Evolutionary conservation across 768 basidiomycete genomes (phyloP).

Genomic region (Kwoniella newhampshirensis): DNA sequence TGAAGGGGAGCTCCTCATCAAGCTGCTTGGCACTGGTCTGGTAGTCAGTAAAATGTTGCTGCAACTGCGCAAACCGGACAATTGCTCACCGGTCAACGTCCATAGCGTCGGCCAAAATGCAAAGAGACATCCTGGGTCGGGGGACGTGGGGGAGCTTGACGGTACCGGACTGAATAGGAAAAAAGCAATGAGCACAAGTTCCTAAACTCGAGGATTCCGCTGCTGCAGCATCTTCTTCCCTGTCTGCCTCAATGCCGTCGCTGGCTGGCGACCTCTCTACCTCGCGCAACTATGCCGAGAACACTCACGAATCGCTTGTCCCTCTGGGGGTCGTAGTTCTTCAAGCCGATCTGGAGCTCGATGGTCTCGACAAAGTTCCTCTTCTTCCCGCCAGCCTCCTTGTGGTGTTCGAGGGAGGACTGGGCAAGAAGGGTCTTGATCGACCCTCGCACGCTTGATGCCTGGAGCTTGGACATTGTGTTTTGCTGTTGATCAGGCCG

Average conservation of each 20-base stretch:
- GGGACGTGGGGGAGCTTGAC: constrained; percentile 89
- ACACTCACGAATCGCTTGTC: constrained; percentile 96
- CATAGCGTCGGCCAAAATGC: constrained; percentile 98
- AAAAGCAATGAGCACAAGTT: too few species aligned
- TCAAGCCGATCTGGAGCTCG: constrained; percentile 55
- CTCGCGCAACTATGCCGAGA: too few species aligned
- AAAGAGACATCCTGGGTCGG: constrained; percentile 97
- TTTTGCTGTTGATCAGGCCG: constrained; percentile 16
- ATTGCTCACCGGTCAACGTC: constrained; percentile 78
- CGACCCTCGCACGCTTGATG: constrained; percentile 99
- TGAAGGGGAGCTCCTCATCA: constrained; percentile 64
- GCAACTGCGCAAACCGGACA: not conserved
- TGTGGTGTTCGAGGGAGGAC: constrained; percentile 72
- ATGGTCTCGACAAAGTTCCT: constrained; percentile 56
- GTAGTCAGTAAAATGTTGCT: not conserved
- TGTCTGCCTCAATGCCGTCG: not conserved
- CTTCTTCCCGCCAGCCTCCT: constrained; percentile 54
- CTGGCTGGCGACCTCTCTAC: too few species aligned
- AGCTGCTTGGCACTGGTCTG: constrained; percentile 46
- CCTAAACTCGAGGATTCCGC: too few species aligned
- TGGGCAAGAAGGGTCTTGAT: constrained; percentile 85
- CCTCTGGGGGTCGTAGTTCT: constrained; percentile 78
- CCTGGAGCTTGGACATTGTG: constrained; percentile 74
- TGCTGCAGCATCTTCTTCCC: not conserved
- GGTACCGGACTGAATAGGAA: constrained; percentile 35